Base-by-base conservation (phyloP, 345 rosid genomes). In the Sisymbrium irio region DNA sequence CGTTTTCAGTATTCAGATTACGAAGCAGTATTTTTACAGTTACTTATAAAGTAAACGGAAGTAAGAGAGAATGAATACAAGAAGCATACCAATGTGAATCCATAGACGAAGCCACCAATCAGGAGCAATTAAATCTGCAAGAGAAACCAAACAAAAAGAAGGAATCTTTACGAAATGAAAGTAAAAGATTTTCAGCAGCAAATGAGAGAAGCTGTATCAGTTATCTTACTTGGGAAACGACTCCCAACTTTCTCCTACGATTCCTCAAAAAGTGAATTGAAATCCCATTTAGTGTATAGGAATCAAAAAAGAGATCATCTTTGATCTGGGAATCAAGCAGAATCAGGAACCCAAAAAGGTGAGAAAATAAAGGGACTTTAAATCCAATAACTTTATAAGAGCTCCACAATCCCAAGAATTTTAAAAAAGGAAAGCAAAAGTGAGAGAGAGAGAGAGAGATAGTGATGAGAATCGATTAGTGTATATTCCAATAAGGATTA, bases 401-500 rank as follows among this genome's bases (percentile, higher is more conserved):
- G 39, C 68, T 75, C 69, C 58, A 62, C 80, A 28, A 77, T 77
- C 80, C 80, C 80, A 65, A 77, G 76, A 70, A 70, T 39, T 53
- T 56, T 69, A 40, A 36, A 32, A 54, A 64, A 33, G 30, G 2
- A 6, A 39, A 54, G 37, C 30, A 30, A 54, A 15, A 70, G 17
- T 19, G 53, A 18, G 64, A 42, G 49, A 14, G 50, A 57, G 53
- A 18, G 64, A 42, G 49, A 14, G 50, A 57, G 71, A 42, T 13
- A 68, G 73, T 63, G 75, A 51, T 40, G 69, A 70, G 76, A 72
- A 77, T 72, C 63, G 44, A 72, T 65, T 13, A 77, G 80, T 77
- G 73, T 77, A 72, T 59, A 71, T 65, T 72, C 80, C 80, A 77
- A 77, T 77, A 77, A 69, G 71, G 66, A 55, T 72, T 51, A 30